Evolutionary conservation across 305 asterid species (phyloP).

Genomic region (Fraxinus angustifolia): DNA sequence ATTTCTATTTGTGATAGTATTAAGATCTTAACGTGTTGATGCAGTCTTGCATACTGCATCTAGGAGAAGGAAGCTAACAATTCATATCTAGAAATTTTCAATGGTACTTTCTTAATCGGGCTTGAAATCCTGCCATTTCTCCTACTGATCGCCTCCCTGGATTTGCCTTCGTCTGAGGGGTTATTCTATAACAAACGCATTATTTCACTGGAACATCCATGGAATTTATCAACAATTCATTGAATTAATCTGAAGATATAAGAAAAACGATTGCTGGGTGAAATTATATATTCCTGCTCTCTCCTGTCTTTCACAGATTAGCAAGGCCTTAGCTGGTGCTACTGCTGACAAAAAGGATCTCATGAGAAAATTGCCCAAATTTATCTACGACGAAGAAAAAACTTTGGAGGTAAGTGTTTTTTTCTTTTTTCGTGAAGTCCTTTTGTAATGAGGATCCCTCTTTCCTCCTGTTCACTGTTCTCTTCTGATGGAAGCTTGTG

Average conservation of each 20-base stretch:
- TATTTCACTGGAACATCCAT: not conserved
- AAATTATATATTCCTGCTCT: not conserved
- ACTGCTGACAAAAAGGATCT: slow-evolving; percentile 75
- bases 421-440: not conserved
- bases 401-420: slow-evolving; percentile 59
- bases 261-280: not conserved
- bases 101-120: not conserved
- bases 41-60: slow-evolving; percentile 12
- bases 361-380: slow-evolving; percentile 84
- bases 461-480: not conserved
- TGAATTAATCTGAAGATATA: not conserved
- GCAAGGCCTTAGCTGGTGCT: slow-evolving; percentile 75
- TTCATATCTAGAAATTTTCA: not conserved
- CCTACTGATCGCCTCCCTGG: not conserved
- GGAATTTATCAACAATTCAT: not conserved
- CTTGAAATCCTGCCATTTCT: not conserved
- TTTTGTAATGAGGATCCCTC: not conserved
- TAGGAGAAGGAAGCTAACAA: slow-evolving; percentile 8
- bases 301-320: slow-evolving; percentile 49
- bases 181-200: not conserved
- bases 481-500: not conserved
- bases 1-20: not conserved
- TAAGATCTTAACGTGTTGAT: not conserved
- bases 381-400: slow-evolving; percentile 86
- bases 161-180: not conserved